Evolutionary conservation across 2,329 filamentous ascomycete species (phyloP).

Genomic region (Blumeria graminis): DNA sequence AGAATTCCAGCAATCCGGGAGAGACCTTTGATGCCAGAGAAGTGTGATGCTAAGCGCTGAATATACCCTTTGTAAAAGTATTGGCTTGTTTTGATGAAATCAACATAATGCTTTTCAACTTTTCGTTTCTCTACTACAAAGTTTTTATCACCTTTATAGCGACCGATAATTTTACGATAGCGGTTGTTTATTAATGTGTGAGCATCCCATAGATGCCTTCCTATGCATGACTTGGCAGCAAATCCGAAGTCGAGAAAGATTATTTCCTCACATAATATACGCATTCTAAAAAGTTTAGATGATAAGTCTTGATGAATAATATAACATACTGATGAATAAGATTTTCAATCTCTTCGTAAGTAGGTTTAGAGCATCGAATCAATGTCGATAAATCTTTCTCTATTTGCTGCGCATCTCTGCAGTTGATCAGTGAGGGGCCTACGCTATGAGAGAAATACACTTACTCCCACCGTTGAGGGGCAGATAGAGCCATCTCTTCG

Average conservation of each 20-base stretch:
- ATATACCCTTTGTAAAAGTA: constrained; percentile 76
- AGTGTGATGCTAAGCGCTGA: constrained; percentile 43
- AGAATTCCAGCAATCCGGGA: constrained; percentile 14
- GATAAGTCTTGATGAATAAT: too few species aligned
- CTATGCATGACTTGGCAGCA: constrained; percentile 37
- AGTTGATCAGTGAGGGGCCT: constrained; percentile 6
- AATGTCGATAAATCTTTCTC: constrained; percentile 24
- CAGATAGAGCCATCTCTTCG: constrained; percentile 12
- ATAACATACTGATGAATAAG: constrained; percentile 12
- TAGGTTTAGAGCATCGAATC: constrained; percentile 22
- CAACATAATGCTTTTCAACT: constrained; percentile 55
- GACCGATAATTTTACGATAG: constrained; percentile 46
- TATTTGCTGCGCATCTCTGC: constrained; percentile 20
- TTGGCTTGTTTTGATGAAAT: constrained; percentile 70
- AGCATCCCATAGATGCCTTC: constrained; percentile 51
- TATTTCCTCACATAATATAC: constrained; percentile 40
- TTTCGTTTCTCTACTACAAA: constrained; percentile 45
- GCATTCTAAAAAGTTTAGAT: constrained; percentile 11
- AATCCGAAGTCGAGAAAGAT: constrained; percentile 50
- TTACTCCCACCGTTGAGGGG: constrained; percentile 27
- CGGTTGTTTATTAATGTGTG: constrained; percentile 57
- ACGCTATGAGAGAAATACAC: constrained; percentile 7
- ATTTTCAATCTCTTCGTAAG: constrained; percentile 22
- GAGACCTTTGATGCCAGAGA: constrained; percentile 17
- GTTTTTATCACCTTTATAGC: constrained; percentile 22